Evolutionary conservation across 768 basidiomycete genomes (phyloP).

Genomic region (Phlegmacium glaucopus): DNA sequence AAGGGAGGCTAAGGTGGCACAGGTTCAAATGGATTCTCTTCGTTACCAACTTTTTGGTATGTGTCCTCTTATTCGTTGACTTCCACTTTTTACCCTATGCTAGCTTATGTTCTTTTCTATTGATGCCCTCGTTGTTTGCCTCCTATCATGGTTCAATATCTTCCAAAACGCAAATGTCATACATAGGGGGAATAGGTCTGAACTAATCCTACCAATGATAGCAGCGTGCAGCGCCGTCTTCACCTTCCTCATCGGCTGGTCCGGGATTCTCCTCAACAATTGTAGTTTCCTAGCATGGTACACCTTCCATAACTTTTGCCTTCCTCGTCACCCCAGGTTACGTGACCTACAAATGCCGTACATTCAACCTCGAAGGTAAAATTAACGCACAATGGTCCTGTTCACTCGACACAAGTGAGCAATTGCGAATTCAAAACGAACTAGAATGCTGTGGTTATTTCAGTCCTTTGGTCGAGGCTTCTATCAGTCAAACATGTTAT

Average conservation of each 20-base stretch:
- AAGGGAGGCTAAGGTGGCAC: constrained; percentile 62
- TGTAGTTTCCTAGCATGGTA: constrained; percentile 79
- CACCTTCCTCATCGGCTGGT: constrained; percentile 73
- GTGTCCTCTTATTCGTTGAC: constrained; percentile 12
- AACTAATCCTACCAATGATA: constrained; percentile 68
- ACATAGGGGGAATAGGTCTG: constrained; percentile 61
- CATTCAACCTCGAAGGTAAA: no score
- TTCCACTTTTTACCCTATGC: not conserved
- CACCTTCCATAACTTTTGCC: constrained; percentile 70
- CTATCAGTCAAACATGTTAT: no score
- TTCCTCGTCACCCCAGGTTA: no score
- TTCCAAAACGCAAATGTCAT: constrained; percentile 66
- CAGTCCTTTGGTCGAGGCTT: constrained; percentile 76
- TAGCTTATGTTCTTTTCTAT: no score
- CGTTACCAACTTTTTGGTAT: constrained; percentile 51
- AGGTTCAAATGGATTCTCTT: constrained; percentile 84
- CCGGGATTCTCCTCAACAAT: constrained; percentile 84
- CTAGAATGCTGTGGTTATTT: constrained; percentile 80
- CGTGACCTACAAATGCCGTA: no score
- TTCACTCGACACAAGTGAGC: constrained; percentile 50
- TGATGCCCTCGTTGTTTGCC: constrained; percentile 54
- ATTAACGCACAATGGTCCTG: constrained; percentile 72
- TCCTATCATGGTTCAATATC: constrained; percentile 79
- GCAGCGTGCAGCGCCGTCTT: constrained; percentile 58
- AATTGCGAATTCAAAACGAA: constrained; percentile 69